These are phyloP conservation scores for Penicillium frequentans DNA, from an alignment of 2,329 filamentous ascomycete species.

Conservation along the genomic window DNA sequence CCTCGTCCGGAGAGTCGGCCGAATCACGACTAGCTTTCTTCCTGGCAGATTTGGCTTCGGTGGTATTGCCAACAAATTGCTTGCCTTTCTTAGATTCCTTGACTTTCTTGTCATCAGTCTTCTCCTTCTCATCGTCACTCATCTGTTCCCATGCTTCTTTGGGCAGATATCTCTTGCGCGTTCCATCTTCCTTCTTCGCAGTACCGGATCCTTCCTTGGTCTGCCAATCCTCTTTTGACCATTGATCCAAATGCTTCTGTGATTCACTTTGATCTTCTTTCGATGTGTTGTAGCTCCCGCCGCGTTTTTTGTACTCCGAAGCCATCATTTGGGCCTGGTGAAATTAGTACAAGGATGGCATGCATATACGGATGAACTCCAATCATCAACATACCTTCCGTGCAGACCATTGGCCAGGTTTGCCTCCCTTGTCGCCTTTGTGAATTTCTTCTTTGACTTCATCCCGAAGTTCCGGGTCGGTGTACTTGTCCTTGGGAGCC, in stretches of 20 bases:
- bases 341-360: neutral
- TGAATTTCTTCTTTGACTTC: constrained; percentile 50
- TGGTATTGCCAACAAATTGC: constrained; percentile 47
- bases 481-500: constrained; percentile 51
- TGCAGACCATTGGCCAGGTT: constrained; percentile 52
- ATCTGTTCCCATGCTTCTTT: constrained; percentile 52
- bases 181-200: constrained; percentile 47
- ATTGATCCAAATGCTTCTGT: constrained; percentile 47
- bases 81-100: constrained; percentile 40
- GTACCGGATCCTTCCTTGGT: constrained; percentile 49
- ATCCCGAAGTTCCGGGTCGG: constrained; percentile 47
- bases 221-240: constrained; percentile 52
- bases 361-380: neutral
- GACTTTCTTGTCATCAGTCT: constrained; percentile 39
- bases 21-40: constrained; percentile 33
- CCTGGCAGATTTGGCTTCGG: constrained; percentile 41
- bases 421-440: constrained; percentile 47
- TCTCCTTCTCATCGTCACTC: constrained; percentile 46
- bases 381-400: constrained; percentile 37
- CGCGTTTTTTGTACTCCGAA: constrained; percentile 49
- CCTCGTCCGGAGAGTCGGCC: constrained; percentile 23
- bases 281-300: constrained; percentile 47
- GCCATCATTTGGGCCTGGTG: constrained; percentile 48
- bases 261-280: constrained; percentile 45
- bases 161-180: constrained; percentile 46